Conservation (phyloP, 768 basidiomycete genomes). For the Arthromyces matolae region DNA sequence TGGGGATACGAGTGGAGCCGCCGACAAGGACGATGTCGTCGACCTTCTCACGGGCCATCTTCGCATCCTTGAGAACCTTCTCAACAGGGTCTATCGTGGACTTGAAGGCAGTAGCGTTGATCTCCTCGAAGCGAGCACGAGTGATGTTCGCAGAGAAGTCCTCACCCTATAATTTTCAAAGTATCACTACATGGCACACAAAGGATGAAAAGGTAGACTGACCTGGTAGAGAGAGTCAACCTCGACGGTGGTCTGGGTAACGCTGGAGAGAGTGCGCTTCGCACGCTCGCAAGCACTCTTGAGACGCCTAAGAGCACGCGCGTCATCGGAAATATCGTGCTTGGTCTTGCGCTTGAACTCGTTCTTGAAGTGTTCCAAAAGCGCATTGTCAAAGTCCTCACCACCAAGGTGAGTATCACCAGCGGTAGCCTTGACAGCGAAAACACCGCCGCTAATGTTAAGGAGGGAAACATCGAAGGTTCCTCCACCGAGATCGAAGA, state of each 20-base stretch:
- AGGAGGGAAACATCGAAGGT: constrained; percentile 99
- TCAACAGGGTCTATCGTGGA: constrained; percentile 98
- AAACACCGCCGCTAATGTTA: constrained; percentile 97
- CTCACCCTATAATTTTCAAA: constrained; percentile 58
- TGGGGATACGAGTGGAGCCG: constrained; percentile 99
- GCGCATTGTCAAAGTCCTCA: constrained; percentile 99
- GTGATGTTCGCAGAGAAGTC: constrained; percentile 99
- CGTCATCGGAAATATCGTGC: constrained; percentile 94
- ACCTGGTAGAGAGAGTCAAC: constrained; percentile 98
- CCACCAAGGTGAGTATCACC: constrained; percentile 99
- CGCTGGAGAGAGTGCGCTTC: constrained; percentile 97
- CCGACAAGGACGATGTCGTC: constrained; percentile 99
- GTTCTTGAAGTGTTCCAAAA: constrained; percentile 98
- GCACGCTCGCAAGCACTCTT: constrained; percentile 98
- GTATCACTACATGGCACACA: not conserved
- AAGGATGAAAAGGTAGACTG: constrained; percentile 18
- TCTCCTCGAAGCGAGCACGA: constrained; percentile 99
- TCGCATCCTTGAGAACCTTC: constrained; percentile 98
- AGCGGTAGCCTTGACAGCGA: constrained; percentile 98
- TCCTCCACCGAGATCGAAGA: constrained; percentile 99
- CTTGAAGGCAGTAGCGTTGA: constrained; percentile 93
- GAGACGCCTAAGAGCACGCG: constrained; percentile 94
- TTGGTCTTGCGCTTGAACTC: constrained; percentile 99
- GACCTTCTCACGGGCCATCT: constrained; percentile 95
- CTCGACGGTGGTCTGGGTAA: constrained; percentile 98